Base-by-base conservation (phyloP, 129 eudicot species). In the Logfia minima region DNA sequence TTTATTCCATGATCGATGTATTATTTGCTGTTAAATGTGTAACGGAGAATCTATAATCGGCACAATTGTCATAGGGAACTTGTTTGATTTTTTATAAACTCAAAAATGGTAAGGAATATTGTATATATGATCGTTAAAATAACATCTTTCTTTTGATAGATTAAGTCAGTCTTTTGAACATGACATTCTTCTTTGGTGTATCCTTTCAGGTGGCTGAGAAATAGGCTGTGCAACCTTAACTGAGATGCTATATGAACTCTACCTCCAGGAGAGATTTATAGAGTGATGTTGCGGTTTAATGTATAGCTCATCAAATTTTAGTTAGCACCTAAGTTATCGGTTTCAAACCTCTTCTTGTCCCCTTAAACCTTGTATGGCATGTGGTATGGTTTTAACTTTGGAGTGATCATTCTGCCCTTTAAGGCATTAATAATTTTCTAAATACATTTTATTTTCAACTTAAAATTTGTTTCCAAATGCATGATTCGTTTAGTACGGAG, bases 201-300 rank as follows among this genome's bases (percentile, higher is more conserved):
- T 71, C 9, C 0, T 80, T 74, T 75, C 75, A 81, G 84, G 80
- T 75, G 37, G 71, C 72, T 0, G 84, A 81, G 70, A 81, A 75
- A 68, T 75, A 81, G 80, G 59, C 21, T 22, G 55, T 14, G n/a
- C 56, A 5, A 56, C 37, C 66, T 39, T 17, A 80, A 66, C 45
- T 32, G 51, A 72, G 75, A 73, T 80, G 79, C 74, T 53, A 55
- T 73, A 41, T 80, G 71, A 53, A 19, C 55, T 34, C 67, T 26
- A 70, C 64, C 82, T 64, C 62, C 51, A 45, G 21, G 66, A 65
- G 73, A 51, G 34, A 71, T 72, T 31, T 35, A 71, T 63, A 72
- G 73, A 64, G 79, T 53, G 70, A 55, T 59, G 53, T 74, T 17
- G 56, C 53, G 17, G 58, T 75, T 81, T 81, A 29, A 68, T 80